phyloP scores from a whole-genome alignment of 2,329 filamentous ascomycete genomes.

The Oidium heveae region DNA sequence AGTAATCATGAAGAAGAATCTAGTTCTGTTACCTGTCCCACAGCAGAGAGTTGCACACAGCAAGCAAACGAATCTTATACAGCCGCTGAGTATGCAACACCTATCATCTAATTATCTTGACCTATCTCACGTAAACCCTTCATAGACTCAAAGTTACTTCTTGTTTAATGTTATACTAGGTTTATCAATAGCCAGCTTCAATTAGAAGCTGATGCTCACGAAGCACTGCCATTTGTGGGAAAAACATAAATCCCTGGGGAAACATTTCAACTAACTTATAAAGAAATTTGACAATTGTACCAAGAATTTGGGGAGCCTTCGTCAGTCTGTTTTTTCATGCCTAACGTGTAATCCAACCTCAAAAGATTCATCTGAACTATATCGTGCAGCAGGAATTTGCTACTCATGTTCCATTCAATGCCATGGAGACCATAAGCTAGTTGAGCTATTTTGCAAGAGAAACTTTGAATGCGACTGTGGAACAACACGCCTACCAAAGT shows the following conservation, averaged over 20 bases:
- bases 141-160: neutral
- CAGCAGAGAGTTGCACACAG: constrained; percentile 15
- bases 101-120: neutral
- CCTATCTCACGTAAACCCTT: neutral
- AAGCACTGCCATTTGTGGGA: constrained; percentile 73
- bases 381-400: constrained; percentile 61
- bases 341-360: constrained; percentile 79
- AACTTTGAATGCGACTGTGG: constrained; percentile 95
- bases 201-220: constrained; percentile 82
- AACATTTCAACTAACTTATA: constrained; percentile 1
- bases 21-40: no score
- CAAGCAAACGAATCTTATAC: constrained; percentile 27
- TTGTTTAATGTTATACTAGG: constrained; percentile 18
- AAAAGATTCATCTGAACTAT: constrained; percentile 30
- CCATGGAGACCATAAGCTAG: constrained; percentile 81
- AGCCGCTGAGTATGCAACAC: constrained; percentile 17
- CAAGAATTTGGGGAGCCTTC: constrained; percentile 62
- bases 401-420: constrained; percentile 94
- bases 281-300: constrained; percentile 90
- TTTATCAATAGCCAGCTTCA: constrained; percentile 77
- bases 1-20: no score
- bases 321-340: constrained; percentile 78
- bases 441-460: constrained; percentile 88
- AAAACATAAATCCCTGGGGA: constrained; percentile 1
- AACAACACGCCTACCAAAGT: constrained; percentile 44